phyloP scores from a whole-genome alignment of 371 early-diverging fungal genomes.

The Catenaria anguillulae region DNA sequence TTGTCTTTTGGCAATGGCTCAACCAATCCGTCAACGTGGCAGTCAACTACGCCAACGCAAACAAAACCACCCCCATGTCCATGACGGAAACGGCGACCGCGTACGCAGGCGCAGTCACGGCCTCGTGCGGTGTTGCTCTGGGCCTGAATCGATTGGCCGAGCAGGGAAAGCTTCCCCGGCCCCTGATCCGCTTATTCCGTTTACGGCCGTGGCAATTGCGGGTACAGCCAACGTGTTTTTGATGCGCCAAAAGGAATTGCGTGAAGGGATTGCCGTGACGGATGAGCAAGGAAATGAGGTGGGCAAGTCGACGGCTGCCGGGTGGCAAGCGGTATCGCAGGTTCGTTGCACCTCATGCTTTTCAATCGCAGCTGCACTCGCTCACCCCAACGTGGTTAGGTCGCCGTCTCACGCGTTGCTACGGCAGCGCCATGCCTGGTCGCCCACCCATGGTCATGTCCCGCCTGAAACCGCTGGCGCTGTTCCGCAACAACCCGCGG shows the following conservation, averaged over 20 bases:
- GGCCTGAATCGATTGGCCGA: slow-evolving; percentile 41
- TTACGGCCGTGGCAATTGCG: slow-evolving; percentile 63
- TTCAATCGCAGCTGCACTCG: too few species aligned
- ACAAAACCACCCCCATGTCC: slow-evolving; percentile 63
- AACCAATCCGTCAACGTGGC: slow-evolving; percentile 73
- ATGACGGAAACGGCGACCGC: slow-evolving; percentile 46
- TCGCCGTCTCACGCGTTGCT: slow-evolving; percentile 60
- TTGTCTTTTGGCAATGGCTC: slow-evolving; percentile 71
- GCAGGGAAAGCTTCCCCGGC: slow-evolving; percentile 12
- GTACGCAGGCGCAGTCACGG: slow-evolving; percentile 53
- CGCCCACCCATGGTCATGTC: slow-evolving; percentile 52
- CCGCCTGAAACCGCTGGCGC: slow-evolving; percentile 39
- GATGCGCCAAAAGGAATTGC: slow-evolving; percentile 70
- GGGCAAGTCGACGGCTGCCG: slow-evolving; percentile 56
- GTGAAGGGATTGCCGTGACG: slow-evolving; percentile 42
- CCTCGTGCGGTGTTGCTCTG: slow-evolving; percentile 57
- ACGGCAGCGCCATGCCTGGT: slow-evolving; percentile 56
- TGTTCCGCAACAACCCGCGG: slow-evolving; percentile 35
- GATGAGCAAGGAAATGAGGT: slow-evolving; percentile 40
- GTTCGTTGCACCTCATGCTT: too few species aligned
- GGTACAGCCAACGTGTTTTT: slow-evolving; percentile 59
- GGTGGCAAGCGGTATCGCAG: slow-evolving; percentile 47
- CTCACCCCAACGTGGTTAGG: too few species aligned
- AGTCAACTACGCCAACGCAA: slow-evolving; percentile 69
- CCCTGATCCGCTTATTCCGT: slow-evolving; percentile 44